A percentile compares a stretch with the other conserved stretches of the same genome.
phyloP scores from a whole-genome alignment of 169 alveolate species.

The Plasmodium falciparum region DNA sequence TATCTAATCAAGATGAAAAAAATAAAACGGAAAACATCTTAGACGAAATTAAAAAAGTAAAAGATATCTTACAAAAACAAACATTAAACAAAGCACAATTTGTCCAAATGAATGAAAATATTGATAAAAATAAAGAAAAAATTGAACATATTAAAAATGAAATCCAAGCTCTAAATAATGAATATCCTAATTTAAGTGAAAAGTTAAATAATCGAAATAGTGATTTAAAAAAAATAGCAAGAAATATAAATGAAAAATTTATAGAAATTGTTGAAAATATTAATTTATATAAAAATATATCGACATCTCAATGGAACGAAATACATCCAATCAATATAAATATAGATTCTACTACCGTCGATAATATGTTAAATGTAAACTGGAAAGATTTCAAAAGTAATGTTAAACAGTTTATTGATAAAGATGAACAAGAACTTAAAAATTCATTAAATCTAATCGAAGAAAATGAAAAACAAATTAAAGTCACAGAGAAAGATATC shows the following conservation, averaged over 20 bases:
- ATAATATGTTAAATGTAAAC: conserved; percentile 48
- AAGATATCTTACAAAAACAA: conserved; percentile 64
- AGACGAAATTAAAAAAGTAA: conserved; percentile 60
- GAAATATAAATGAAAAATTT: conserved; percentile 61
- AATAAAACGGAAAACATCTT: conserved; percentile 50
- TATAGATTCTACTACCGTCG: conserved; percentile 45
- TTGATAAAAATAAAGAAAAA: conserved; percentile 72
- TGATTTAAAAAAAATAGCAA: conserved; percentile 73
- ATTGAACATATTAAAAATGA: conserved; percentile 67
- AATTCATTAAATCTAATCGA: conserved; percentile 40
- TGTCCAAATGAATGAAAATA: conserved; percentile 71
- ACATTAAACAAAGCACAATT: conserved; percentile 72
- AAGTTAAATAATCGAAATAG: conserved; percentile 39
- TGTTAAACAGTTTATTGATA: conserved; percentile 41
- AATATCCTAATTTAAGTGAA: conserved; percentile 57
- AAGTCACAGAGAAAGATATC: conserved; percentile 24
- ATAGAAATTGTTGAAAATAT: conserved; percentile 30
- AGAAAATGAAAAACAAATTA: conserved; percentile 42
- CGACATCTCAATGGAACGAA: conserved; percentile 42
- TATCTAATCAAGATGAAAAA: conserved; percentile 45
- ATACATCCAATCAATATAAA: conserved; percentile 31
- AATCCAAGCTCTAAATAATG: conserved; percentile 54
- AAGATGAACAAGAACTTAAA: conserved; percentile 46
- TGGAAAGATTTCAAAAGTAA: conserved; percentile 50
- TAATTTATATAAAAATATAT: conserved; percentile 52